A percentile compares a stretch with the other conserved stretches of the same genome.
These are phyloP conservation scores for Chlorella sp. DNA, from an alignment of 139 green algal species.

Conservation along the genomic window DNA sequence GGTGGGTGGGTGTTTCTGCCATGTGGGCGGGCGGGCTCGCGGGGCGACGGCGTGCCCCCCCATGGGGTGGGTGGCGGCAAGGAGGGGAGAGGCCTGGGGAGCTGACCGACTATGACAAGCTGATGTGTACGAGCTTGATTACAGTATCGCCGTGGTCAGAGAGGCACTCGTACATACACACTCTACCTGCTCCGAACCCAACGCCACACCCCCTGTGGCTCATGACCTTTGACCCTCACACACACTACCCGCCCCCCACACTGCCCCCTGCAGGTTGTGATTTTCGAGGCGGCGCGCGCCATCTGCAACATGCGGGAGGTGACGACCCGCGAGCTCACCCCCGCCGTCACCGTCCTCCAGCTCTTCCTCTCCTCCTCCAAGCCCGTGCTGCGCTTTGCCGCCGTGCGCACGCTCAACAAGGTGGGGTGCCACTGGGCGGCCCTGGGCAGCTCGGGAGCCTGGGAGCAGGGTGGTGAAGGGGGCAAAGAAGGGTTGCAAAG, in stretches of 20 bases:
- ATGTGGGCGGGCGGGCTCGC: too few species aligned
- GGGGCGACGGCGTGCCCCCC: too few species aligned
- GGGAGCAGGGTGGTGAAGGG: neutral
- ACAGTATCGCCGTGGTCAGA: too few species aligned
- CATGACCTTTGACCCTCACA: too few species aligned
- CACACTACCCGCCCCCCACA: slow-evolving; percentile 65
- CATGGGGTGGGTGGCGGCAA: too few species aligned
- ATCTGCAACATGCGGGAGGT: slow-evolving; percentile 95
- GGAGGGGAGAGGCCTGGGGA: too few species aligned
- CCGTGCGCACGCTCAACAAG: slow-evolving; percentile 92
- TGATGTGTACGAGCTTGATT: too few species aligned
- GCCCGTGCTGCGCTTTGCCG: slow-evolving; percentile 96
- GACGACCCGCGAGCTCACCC: slow-evolving; percentile 89
- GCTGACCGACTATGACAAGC: too few species aligned
- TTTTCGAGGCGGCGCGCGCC: slow-evolving; percentile 94
- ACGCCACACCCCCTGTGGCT: too few species aligned
- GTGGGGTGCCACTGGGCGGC: neutral
- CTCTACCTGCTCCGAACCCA: too few species aligned
- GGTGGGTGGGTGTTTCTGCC: slow-evolving; percentile 44
- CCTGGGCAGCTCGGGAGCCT: neutral
- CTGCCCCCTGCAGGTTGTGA: slow-evolving; percentile 56
- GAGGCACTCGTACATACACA: too few species aligned
- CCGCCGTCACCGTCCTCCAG: slow-evolving; percentile 97
- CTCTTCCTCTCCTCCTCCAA: slow-evolving; percentile 97
- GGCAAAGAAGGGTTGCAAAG: neutral